Percentiles rank a stretch among this genome's conserved stretches.
Evolutionary conservation across 2,329 filamentous ascomycete genomes (phyloP).

Genomic region (Akanthomyces uredinophilus): DNA sequence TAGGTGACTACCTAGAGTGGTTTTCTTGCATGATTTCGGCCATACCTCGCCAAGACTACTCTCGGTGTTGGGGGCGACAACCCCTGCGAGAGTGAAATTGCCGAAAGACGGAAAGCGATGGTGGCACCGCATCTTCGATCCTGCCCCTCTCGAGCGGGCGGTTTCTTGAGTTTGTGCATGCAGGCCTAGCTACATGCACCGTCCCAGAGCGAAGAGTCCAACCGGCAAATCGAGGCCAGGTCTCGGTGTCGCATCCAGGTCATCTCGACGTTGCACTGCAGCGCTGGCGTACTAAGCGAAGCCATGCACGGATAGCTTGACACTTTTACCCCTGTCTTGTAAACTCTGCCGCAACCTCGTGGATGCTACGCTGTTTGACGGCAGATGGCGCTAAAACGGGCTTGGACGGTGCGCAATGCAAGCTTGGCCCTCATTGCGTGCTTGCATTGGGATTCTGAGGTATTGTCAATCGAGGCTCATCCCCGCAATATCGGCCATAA

Average conservation of each 20-base stretch:
- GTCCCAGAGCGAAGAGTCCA: too few species aligned
- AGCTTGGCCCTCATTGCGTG: not conserved
- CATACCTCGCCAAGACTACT: too few species aligned
- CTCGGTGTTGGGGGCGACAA: too few species aligned
- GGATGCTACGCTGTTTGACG: not conserved
- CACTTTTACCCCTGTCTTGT: not conserved
- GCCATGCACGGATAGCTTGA: not conserved
- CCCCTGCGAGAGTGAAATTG: too few species aligned
- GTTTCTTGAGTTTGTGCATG: too few species aligned
- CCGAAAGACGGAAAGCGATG: too few species aligned
- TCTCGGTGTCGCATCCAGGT: not conserved
- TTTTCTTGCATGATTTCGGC: too few species aligned
- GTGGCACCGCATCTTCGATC: too few species aligned
- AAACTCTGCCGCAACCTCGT: not conserved
- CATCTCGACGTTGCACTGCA: slow-evolving; percentile 1
- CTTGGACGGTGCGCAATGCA: not conserved
- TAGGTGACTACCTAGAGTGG: too few species aligned
- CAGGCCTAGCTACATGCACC: too few species aligned
- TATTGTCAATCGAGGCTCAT: not conserved
- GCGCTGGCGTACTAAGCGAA: not conserved
- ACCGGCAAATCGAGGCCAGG: not conserved
- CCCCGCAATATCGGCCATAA: not conserved
- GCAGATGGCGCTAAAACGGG: not conserved
- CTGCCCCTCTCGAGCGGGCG: too few species aligned
- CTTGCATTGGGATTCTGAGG: not conserved